These are phyloP conservation scores for Lepidium campestre DNA, from an alignment of 441 rosid species.

Conservation along the genomic window DNA sequence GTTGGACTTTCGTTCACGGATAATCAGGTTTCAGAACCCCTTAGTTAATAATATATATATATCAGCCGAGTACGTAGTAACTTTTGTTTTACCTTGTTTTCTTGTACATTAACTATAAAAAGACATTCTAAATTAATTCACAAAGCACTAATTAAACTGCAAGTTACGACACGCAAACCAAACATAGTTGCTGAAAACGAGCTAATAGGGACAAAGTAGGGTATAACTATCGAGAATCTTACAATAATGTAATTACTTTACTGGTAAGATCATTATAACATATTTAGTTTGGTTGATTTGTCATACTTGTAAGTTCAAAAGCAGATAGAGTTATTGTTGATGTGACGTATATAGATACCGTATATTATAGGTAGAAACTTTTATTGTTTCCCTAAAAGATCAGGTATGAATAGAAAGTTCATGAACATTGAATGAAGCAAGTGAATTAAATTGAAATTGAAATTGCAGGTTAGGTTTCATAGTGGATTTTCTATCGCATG, in stretches of 20 bases:
- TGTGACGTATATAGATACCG: background rate
- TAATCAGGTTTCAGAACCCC: no score
- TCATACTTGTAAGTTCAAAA: background rate
- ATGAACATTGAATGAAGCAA: background rate
- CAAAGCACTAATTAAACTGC: background rate
- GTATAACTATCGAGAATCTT: background rate
- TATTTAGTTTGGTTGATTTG: background rate
- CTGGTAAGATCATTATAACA: background rate
- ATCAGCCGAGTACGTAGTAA: no score
- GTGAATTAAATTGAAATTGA: background rate
- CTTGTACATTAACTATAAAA: background rate
- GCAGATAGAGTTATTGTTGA: background rate
- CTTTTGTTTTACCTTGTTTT: background rate
- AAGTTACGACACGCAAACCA: background rate
- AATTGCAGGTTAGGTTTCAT: conserved; percentile 82
- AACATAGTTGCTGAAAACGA: background rate
- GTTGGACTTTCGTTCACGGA: no score
- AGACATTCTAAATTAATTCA: background rate
- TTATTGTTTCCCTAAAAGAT: background rate
- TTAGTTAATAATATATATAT: no score
- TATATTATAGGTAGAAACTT: background rate
- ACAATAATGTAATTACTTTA: background rate
- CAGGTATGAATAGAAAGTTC: background rate
- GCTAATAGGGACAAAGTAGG: background rate
- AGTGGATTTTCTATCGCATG: conserved; percentile 93